Base-by-base conservation (phyloP, 352 stramenopile genomes). In the Globisporangium carolinianum region DNA sequence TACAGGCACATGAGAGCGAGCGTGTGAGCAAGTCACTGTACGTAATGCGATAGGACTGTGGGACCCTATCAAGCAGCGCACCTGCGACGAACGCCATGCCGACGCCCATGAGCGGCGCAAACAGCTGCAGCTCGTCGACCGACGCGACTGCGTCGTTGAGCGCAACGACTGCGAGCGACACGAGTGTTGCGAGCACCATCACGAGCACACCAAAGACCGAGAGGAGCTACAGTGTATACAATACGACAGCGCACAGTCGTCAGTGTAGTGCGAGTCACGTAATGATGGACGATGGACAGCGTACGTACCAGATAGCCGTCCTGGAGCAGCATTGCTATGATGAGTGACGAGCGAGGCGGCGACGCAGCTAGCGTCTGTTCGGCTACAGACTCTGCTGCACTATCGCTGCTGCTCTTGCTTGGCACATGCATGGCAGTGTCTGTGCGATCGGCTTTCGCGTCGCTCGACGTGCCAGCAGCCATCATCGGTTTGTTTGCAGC, bases 71-170 rank as follows among this genome's bases (percentile, higher is more conserved):
- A 51, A 6, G n/a, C 6, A 6, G 47, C 35, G 36, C 53, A 76
- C 76, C 72, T 50, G 71, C 69, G 52, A 89, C 71, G 32, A 91
- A 66, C 48, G 75, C 68, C 58, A 78, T 75, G 37, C 72, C 76
- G 11, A 83, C 71, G 51, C 86, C 68, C 65, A 90, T 76, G 45
- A 86, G 72, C 58, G 82, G 72, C 49, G 68, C 72, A 57, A 91
- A 87, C 68, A 90, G 75, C 42, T 78, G 72, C 55, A 89, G 62
- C 35, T 90, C 71, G 8, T 73, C 69, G 38, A 80, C 65, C 17
- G 75, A 87, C 32, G 63, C 51, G 6, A 87, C 38, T 7, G 73
- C 53, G 24, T 83, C 75, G 38, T 74, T 71, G 17, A 80, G 45
- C 41, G 64, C 50, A 10, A 83, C 75, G 38, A 88, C 66, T 36